These are phyloP conservation scores for Cordyceps fumosorosea DNA, from an alignment of 2,329 filamentous ascomycete genomes.

Conservation along the genomic window DNA sequence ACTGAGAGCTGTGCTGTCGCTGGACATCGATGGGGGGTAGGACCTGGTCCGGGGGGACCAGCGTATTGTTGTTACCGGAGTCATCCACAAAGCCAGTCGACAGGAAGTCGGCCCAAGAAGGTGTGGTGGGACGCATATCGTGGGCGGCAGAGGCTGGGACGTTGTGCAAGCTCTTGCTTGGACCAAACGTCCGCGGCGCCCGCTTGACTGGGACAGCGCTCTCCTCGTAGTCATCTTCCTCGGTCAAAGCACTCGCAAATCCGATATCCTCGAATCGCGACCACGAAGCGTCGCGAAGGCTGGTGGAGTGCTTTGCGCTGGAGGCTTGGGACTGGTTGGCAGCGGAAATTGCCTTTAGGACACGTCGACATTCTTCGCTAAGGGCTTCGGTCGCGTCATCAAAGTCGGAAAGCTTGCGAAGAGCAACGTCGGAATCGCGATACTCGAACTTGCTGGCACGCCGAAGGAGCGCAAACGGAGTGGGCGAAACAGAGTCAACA, in stretches of 20 bases:
- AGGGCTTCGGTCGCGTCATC: slow-evolving; percentile 83
- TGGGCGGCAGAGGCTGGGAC: slow-evolving; percentile 59
- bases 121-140: slow-evolving; percentile 80
- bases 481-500: slow-evolving; percentile 89
- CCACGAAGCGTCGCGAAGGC: slow-evolving; percentile 82
- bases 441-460: slow-evolving; percentile 95
- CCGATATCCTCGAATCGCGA: slow-evolving; percentile 94
- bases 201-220: slow-evolving; percentile 34
- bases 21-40: slow-evolving; percentile 74
- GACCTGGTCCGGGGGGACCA: slow-evolving; percentile 87
- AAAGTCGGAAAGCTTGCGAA: slow-evolving; percentile 80
- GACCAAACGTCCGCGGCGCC: slow-evolving; percentile 18
- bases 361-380: slow-evolving; percentile 89
- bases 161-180: slow-evolving; percentile 3
- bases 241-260: slow-evolving; percentile 70
- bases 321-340: slow-evolving; percentile 79
- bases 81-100: slow-evolving; percentile 87
- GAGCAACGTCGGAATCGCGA: slow-evolving; percentile 75
- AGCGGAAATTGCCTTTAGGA: slow-evolving; percentile 80
- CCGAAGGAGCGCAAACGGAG: slow-evolving; percentile 83
- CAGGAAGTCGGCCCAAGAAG: slow-evolving; percentile 96
- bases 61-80: slow-evolving; percentile 56
- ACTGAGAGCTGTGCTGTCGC: slow-evolving; percentile 83
- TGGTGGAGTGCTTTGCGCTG: slow-evolving; percentile 63
- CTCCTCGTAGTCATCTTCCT: slow-evolving; percentile 61